phyloP scores from a whole-genome alignment of 495 filamentous ascomycete genomes.

The Evansstolkia leycettana region DNA sequence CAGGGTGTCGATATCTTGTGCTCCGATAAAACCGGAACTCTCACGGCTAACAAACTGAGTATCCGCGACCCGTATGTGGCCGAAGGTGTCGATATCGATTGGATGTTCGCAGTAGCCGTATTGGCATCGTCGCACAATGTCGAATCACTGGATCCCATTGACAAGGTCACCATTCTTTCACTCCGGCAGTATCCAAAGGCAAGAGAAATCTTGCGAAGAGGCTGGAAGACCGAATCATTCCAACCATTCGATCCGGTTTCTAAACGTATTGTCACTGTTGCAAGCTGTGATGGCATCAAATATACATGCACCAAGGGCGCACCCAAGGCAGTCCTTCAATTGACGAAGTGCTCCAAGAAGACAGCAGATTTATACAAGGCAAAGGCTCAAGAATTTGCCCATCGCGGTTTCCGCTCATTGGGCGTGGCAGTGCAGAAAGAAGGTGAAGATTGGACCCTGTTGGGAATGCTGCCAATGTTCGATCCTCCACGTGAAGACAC shows the following conservation, averaged over 20 bases:
- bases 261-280: conserved; percentile 57
- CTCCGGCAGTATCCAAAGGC: conserved; percentile 56
- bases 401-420: conserved; percentile 62
- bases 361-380: conserved; percentile 46
- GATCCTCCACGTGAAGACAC: conserved; percentile 66
- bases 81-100: conserved; percentile 59
- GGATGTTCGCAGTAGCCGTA: conserved; percentile 64
- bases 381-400: conserved; percentile 61
- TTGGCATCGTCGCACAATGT: conserved; percentile 63
- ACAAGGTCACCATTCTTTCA: conserved; percentile 59
- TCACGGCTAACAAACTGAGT: conserved; percentile 60
- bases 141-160: conserved; percentile 60
- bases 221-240: conserved; percentile 60
- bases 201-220: conserved; percentile 47
- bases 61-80: conserved; percentile 61
- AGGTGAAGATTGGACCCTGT: conserved; percentile 48
- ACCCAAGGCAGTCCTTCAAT: conserved; percentile 56
- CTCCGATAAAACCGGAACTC: conserved; percentile 78
- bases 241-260: conserved; percentile 65
- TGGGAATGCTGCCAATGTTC: conserved; percentile 66
- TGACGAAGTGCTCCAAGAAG: conserved; percentile 49
- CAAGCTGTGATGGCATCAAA: conserved; percentile 44
- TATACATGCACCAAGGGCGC: conserved; percentile 63
- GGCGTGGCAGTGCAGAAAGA: conserved; percentile 57
- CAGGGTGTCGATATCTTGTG: conserved; percentile 89